Base-by-base conservation (phyloP, 176 grass and related monocot species). In the Bolboschoenus planiculmis region DNA sequence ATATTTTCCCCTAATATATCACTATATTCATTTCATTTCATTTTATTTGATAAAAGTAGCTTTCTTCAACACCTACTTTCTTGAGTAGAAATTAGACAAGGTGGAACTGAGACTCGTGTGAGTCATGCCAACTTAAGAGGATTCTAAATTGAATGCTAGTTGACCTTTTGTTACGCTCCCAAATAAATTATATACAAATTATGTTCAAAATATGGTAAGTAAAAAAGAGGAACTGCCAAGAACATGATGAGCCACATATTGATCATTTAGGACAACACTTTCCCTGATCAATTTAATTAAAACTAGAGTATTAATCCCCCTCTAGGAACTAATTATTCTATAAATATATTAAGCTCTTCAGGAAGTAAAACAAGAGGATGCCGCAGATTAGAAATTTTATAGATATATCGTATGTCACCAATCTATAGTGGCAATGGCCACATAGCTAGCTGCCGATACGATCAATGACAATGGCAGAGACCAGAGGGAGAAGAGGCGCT, bases 181-280 rank as follows among this genome's bases (percentile, higher is more conserved):
- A 76, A 76, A 16, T 44, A 76, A 76, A 16, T 44, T 51, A 76
- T 76, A 27, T 76, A 76, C 72, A 76, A 76, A 76, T 76, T 76
- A 50, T 76, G 24, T 76, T 31, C 46, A 76, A 7, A 51, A 26
- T 14, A 31, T 68, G 16, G 1, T 31, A 10, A 21, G 21, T 7
- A 15, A 24, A 75, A 75, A 18, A 51, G 72, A 76, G 72, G 44
- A 76, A 76, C 23, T 18, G 13, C 44, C 15, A 21, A 43, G 15
- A 75, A 51, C 44, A 76, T 76, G 72, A 76, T 76, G 72, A 76
- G 43, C 46, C 14, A 76, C 44, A 50, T 4, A 11, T 76, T 31
- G 44, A 47, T 51, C 72, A 31, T 50, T 51, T 16, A 76, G 72
- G 26, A 51, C 4, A 13, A 7, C 24, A 76, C 5, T 48, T 76